Evolutionary conservation across 2,329 filamentous ascomycete genomes (phyloP).

Genomic region (Ambrosiella xylebori): DNA sequence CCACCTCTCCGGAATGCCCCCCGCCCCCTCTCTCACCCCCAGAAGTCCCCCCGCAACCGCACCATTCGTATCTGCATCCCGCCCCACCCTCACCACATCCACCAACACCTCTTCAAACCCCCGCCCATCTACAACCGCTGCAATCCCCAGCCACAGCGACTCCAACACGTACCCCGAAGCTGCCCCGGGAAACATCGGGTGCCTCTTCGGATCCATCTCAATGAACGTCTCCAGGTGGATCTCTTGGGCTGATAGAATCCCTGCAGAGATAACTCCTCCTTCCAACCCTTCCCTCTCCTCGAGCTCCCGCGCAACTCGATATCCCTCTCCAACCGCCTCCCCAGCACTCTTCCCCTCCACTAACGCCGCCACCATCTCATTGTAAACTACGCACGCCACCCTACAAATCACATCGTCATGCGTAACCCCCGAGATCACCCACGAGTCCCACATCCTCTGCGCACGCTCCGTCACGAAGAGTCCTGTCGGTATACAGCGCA

Average conservation of each 20-base stretch:
- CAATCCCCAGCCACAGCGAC: conserved; percentile 17
- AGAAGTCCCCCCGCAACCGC: conserved; percentile 29
- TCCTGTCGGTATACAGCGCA: conserved; percentile 30
- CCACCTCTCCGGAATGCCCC: conserved; percentile 27
- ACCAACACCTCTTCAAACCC: conserved; percentile 25
- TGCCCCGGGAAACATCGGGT: background rate
- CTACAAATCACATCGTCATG: conserved; percentile 23
- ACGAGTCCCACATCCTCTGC: conserved; percentile 19
- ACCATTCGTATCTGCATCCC: conserved; percentile 30
- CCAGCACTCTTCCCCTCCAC: conserved; percentile 8
- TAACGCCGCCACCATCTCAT: conserved; percentile 20
- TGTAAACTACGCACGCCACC: conserved; percentile 24
- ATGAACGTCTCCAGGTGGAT: background rate
- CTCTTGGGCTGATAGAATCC: background rate
- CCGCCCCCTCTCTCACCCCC: conserved; percentile 27
- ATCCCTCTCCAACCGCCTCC: conserved; percentile 19
- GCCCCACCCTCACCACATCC: conserved; percentile 28
- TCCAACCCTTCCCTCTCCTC: conserved; percentile 12
- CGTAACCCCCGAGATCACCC: conserved; percentile 24
- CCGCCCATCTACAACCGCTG: background rate
- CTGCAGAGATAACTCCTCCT: background rate
- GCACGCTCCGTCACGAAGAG: conserved; percentile 21
- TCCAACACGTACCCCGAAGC: background rate
- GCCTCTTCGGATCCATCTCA: background rate
- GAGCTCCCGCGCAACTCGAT: conserved; percentile 15